These are phyloP conservation scores for Lumnitzera racemosa DNA, from an alignment of 345 rosid genomes.

Conservation along the genomic window DNA sequence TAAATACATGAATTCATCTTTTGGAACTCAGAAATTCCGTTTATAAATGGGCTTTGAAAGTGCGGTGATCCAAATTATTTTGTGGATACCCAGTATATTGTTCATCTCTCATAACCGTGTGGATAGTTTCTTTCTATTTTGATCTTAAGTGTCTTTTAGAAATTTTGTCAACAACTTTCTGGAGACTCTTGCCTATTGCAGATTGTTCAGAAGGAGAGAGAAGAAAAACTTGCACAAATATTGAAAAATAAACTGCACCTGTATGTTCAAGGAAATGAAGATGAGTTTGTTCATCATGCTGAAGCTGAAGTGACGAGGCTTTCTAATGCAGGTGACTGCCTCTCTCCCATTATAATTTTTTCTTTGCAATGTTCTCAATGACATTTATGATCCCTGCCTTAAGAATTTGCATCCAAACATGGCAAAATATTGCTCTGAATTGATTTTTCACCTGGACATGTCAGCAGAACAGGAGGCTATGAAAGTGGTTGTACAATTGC, in stretches of 20 bases:
- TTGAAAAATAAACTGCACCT: conserved; percentile 68
- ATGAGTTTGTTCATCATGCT: conserved; percentile 54
- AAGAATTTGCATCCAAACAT: neutral
- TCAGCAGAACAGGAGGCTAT: too few species aligned
- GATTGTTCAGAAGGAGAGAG: conserved; percentile 96
- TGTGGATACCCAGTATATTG: too few species aligned
- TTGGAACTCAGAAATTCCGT: too few species aligned
- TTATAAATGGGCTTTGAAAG: too few species aligned
- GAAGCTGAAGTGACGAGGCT: conserved; percentile 84
- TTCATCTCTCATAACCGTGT: too few species aligned
- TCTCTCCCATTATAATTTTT: neutral
- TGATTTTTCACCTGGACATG: too few species aligned
- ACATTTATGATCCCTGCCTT: neutral
- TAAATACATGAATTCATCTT: too few species aligned
- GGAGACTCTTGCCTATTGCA: conserved; percentile 14
- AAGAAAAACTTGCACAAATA: conserved; percentile 74
- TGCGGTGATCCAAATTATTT: too few species aligned
- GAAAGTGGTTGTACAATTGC: too few species aligned
- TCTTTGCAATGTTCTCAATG: neutral
- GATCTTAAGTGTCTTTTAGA: too few species aligned
- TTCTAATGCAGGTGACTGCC: conserved; percentile 66
- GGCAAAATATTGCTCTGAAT: neutral
- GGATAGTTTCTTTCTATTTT: neutral
- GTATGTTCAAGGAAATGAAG: conserved; percentile 68
- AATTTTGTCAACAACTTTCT: too few species aligned